Evolutionary conservation across 164 flowering plant genomes (phyloP), one percentile per base, ranked within the genome.

Genomic region (Aristolochia contorta): DNA sequence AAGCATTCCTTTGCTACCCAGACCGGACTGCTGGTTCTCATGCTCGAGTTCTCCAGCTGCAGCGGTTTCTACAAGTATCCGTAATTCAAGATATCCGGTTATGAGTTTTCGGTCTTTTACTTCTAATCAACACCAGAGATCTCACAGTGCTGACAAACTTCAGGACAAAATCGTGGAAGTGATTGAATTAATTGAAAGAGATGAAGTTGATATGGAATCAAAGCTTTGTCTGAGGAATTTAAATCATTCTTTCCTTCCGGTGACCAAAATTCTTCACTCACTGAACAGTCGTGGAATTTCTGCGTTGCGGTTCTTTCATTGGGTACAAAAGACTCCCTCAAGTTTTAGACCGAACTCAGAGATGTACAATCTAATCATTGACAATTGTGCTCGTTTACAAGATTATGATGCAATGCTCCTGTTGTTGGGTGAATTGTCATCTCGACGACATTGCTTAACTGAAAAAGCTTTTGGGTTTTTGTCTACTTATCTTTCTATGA

Each of bases 391-490:
- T 20, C 62, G 69, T 12, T 49, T 77, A 13, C 75, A 70, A 41
- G 84, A 87, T 66, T 80, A 69, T 37, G 66, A 67, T 6, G 50
- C 77, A 0, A 80, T 84, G 86, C 41, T 50, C 8, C 0, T 20
- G 37, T 55, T 79, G 52, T 58, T 85, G 62, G 70, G 65, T 18
- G 82, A 76, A 21, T 77, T 87, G 47, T 64, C 70, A 0, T 7
- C 16, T 6, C 59, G 67, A 16, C 55, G 60, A 14, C 66, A 80
- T 64, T 71, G 78, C 57, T 69, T 88, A n/a, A 68, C 69, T 3
- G 70, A 69, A 37, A 71, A 65, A 33, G 84, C 91, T 22, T 84
- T 85, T 70, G 69, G 65, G 14, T 85, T 79, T 61, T 56, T 84
- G 41, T 22, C 47, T 3, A 59, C 64, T 46, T 72, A 41, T 49